Percentiles rank a stretch among this genome's conserved stretches.
phyloP scores from a whole-genome alignment of 2,329 filamentous ascomycete genomes.

The Diaporthe sp. region DNA sequence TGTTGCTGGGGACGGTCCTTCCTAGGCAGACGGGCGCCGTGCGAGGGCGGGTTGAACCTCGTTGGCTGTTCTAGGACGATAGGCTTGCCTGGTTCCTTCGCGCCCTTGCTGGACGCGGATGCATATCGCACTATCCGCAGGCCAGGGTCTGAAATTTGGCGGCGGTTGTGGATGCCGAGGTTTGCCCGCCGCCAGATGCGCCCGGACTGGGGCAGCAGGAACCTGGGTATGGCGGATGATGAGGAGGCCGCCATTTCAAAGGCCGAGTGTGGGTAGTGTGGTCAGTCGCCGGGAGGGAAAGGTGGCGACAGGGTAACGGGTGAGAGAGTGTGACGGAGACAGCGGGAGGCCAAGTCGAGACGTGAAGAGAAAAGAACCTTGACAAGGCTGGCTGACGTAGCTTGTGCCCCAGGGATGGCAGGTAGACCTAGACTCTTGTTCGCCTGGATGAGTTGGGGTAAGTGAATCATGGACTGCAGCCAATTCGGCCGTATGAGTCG shows the following conservation, averaged over 20 bases:
- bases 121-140: conserved; percentile 50
- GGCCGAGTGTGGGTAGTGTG: conserved; percentile 27
- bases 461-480: conserved; percentile 19
- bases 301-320: conserved; percentile 1
- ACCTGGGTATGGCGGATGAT: conserved; percentile 71
- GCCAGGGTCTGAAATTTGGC: conserved; percentile 43
- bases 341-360: neutral
- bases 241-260: conserved; percentile 59
- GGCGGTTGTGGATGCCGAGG: conserved; percentile 43
- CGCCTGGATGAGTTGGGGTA: no score
- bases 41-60: conserved; percentile 93
- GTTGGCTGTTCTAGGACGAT: conserved; percentile 87
- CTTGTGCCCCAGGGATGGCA: neutral
- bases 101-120: conserved; percentile 46
- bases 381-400: conserved; percentile 19
- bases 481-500: conserved; percentile 17
- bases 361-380: neutral
- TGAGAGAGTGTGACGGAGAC: neutral
- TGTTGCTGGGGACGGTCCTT: conserved; percentile 68
- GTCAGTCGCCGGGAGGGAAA: neutral
- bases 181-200: conserved; percentile 64
- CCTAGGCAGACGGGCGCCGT: conserved; percentile 77
- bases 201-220: conserved; percentile 75
- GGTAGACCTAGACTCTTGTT: neutral
- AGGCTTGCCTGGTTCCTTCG: conserved; percentile 61